A percentile compares a stretch with the other conserved stretches of the same genome.
Evolutionary conservation across 1,284 basidiomycete species (phyloP).

Genomic region (Tylopilus sp.): DNA sequence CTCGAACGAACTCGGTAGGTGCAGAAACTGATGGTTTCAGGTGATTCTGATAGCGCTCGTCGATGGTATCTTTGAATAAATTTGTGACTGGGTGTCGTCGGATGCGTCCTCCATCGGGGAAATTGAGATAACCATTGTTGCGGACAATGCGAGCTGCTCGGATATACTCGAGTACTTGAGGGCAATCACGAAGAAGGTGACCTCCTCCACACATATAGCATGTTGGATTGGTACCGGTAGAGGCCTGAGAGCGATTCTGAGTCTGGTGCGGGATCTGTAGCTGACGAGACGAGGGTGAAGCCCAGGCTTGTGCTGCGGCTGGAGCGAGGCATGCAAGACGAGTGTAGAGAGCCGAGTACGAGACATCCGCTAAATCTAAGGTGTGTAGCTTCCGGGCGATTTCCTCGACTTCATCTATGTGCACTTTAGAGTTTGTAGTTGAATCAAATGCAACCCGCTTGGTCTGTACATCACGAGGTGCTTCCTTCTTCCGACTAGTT

Average conservation of each 20-base stretch:
- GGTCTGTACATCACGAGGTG: not conserved
- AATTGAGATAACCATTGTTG: too few relatives aligned
- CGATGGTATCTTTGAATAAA: not conserved
- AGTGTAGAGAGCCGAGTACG: not conserved
- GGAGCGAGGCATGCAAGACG: not conserved
- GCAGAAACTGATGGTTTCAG: too few relatives aligned
- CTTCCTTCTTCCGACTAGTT: not conserved
- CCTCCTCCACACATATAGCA: too few relatives aligned
- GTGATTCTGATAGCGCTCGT: not conserved
- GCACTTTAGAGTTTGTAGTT: not conserved
- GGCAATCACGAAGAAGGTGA: too few relatives aligned
- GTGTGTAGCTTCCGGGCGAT: not conserved
- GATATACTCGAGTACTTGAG: too few relatives aligned
- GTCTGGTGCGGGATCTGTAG: too few relatives aligned
- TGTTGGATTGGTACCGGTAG: too few relatives aligned
- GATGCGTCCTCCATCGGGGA: too few relatives aligned
- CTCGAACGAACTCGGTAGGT: not conserved
- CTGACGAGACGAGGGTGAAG: not conserved
- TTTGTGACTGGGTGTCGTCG: too few relatives aligned
- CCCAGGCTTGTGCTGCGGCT: not conserved
- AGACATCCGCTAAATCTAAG: not conserved
- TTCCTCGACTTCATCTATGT: not conserved
- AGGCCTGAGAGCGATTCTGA: too few relatives aligned
- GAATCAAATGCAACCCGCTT: not conserved
- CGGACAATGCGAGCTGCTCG: too few relatives aligned